Base-by-base conservation (phyloP, 2,329 filamentous ascomycete genomes). In the Penicillium sp. region DNA sequence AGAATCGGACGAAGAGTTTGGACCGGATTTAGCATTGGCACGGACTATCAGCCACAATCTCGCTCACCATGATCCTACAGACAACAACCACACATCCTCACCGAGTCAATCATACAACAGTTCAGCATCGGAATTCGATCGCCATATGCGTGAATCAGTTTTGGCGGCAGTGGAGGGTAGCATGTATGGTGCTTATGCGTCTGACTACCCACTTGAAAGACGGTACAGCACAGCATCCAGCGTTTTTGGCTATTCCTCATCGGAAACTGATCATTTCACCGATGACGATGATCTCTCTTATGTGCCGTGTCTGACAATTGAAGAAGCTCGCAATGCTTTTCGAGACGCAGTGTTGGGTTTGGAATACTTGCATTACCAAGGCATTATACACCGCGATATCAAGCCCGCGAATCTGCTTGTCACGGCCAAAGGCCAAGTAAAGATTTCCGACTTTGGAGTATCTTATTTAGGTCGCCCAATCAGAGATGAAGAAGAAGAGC, bases 391-490 rank as follows among this genome's bases (percentile, higher is more conserved):
- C 66, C 84, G 89, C 50, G 89, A 93, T 66, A 92, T 93, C 71
- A 93, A 92, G 68, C 89, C 89, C 1, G 92, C 93, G 38, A 97
- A 97, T 69, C 81, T 99, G 6, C 80, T 99, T 6, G 91, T 93
- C 78, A 95, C 91, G 51, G 86, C 79, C 64, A 88, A 91, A 61
- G 86, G 92, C 64, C 86, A 88, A 14, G 90, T 97, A 67, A 99
- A 99, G 79, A 99, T 99, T 59, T 97, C 94, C 5, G 94, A 99
- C 68, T 99, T 99, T 76, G 94, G 94, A 30, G 94, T 99, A 1
- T 99, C 94, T 1, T 99, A 97, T 72, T 90, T 99, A 61, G 94
- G 94, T 26, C 86, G 91, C 51, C 91, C 91, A 1, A 89, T 92
- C 57, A 83, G 90, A 40, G 90, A 96, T 47, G 89, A 89, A 53